Base-by-base conservation (phyloP, 2,329 filamentous ascomycete genomes). In the Colletotrichum tropicicola region DNA sequence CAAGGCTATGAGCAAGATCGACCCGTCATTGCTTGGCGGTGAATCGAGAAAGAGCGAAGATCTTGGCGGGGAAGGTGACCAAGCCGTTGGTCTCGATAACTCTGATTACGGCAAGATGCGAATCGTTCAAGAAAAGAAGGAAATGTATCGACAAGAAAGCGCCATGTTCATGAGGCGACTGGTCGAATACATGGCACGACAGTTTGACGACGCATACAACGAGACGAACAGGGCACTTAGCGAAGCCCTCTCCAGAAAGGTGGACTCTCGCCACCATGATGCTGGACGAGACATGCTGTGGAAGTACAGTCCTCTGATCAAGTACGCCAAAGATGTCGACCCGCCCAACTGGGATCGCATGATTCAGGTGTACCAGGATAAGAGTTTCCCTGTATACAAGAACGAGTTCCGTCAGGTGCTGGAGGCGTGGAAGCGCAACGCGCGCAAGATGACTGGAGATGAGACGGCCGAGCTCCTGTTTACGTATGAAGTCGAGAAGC, bases 1-100 rank as follows among this genome's bases (percentile, higher is more conserved):
- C 79, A 96, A 92, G 75, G 96, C 95, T 7, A 94, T 98, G 89
- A 84, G 91, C 70, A 97, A 94, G 67, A 98, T 98, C 59, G 94
- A 98, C 73, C 93, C 95, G 1, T 89, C 90, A 7, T 87, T 95
- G 47, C 87, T 91, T 54, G 80, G 79, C 56, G 76, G 79, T 57
- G 84, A 85, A 58, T 73, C 79, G 21, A 77, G 79, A 56, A 85
- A 83, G 70, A 83, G 78, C 68, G 82, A 80, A 57, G 84, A 87
- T 58, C 72, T 80, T 15, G 82, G 84, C 63, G 75, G 80, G 6
- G 76, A 79, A 30, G 72, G 72, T n/a, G 78, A 81, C 54, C 82
- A 84, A 56, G 74, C 79, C 12, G 77, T 63, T 41, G 67, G 67
- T 35, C 65, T 68, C 13, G 56, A 63, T 12, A 89, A 92, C 70